Percentiles rank a stretch among this genome's conserved stretches.
phyloP scores from a whole-genome alignment of 2,329 filamentous ascomycete species.

The Colletotrichum cordylinicola region DNA sequence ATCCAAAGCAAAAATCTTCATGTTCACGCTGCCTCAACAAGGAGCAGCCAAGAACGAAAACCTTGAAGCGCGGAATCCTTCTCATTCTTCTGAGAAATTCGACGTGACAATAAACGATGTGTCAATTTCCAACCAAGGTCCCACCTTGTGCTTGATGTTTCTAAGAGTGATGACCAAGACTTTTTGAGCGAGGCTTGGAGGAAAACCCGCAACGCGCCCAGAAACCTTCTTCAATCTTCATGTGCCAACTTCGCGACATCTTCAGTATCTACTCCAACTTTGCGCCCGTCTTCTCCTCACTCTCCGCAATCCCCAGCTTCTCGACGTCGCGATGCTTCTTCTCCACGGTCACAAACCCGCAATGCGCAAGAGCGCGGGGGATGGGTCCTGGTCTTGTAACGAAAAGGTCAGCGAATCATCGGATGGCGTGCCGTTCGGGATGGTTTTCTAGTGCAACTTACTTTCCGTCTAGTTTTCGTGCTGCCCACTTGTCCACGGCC shows the following conservation, averaged over 20 bases:
- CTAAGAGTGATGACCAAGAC: background rate
- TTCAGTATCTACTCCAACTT: constrained; percentile 3
- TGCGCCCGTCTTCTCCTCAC: background rate
- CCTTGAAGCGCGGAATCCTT: background rate
- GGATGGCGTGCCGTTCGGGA: background rate
- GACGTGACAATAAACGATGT: constrained; percentile 2
- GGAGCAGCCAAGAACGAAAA: background rate
- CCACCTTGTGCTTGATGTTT: background rate
- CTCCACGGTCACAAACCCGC: constrained; percentile 11
- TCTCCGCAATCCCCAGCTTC: background rate
- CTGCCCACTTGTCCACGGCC: constrained; percentile 17
- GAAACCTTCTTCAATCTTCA: background rate
- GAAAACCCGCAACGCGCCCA: background rate
- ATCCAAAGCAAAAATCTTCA: constrained; percentile 3
- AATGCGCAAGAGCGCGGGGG: constrained; percentile 10
- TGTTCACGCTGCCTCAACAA: constrained; percentile 5
- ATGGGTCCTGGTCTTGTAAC: constrained; percentile 12
- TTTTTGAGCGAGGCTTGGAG: background rate
- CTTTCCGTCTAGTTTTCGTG: constrained; percentile 21
- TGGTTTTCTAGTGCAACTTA: constrained; percentile 7
- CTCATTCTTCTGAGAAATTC: background rate
- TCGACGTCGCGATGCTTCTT: background rate
- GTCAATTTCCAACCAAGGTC: background rate
- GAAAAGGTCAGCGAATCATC: constrained; percentile 5
- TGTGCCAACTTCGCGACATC: background rate